These are phyloP conservation scores for Fusarium compactum DNA, from an alignment of 2,329 filamentous ascomycete species.

Conservation along the genomic window DNA sequence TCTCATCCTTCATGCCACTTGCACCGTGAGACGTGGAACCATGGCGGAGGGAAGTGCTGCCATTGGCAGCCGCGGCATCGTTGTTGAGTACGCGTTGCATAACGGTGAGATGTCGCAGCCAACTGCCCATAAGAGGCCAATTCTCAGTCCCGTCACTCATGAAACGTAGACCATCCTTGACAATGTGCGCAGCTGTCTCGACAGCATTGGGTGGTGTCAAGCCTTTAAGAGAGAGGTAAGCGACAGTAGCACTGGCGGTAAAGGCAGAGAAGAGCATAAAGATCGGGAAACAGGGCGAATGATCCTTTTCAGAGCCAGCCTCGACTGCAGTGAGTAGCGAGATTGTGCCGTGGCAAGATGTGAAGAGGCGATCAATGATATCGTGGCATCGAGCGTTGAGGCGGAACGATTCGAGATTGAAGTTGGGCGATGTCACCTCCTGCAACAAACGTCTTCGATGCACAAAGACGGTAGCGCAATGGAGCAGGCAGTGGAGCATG, in stretches of 20 bases:
- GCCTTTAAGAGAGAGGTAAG: slow-evolving; percentile 72
- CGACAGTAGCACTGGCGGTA: slow-evolving; percentile 70
- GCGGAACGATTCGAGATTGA: slow-evolving; percentile 67
- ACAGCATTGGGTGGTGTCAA: slow-evolving; percentile 67
- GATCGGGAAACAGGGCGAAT: slow-evolving; percentile 70
- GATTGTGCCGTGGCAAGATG: slow-evolving; percentile 69
- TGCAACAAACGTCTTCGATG: slow-evolving; percentile 70
- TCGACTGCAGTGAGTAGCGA: slow-evolving; percentile 68
- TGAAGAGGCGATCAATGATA: slow-evolving; percentile 68
- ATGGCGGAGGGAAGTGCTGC: slow-evolving; percentile 51
- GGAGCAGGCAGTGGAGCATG: slow-evolving; percentile 71
- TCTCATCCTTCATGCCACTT: slow-evolving; percentile 64
- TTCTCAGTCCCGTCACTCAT: slow-evolving; percentile 70
- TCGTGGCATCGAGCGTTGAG: slow-evolving; percentile 63
- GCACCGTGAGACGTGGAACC: slow-evolving; percentile 48
- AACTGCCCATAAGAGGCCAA: slow-evolving; percentile 70
- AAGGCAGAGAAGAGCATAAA: slow-evolving; percentile 74
- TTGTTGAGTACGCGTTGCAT: slow-evolving; percentile 72
- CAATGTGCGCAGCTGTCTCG: slow-evolving; percentile 68
- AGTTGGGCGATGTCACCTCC: slow-evolving; percentile 64
- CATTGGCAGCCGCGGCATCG: slow-evolving; percentile 55
- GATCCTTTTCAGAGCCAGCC: slow-evolving; percentile 67
- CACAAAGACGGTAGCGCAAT: slow-evolving; percentile 71
- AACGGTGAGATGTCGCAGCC: slow-evolving; percentile 70
- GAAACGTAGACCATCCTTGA: slow-evolving; percentile 69